phyloP scores from a whole-genome alignment of 2,329 filamentous ascomycete genomes.

The Colletotrichum graminicola region DNA sequence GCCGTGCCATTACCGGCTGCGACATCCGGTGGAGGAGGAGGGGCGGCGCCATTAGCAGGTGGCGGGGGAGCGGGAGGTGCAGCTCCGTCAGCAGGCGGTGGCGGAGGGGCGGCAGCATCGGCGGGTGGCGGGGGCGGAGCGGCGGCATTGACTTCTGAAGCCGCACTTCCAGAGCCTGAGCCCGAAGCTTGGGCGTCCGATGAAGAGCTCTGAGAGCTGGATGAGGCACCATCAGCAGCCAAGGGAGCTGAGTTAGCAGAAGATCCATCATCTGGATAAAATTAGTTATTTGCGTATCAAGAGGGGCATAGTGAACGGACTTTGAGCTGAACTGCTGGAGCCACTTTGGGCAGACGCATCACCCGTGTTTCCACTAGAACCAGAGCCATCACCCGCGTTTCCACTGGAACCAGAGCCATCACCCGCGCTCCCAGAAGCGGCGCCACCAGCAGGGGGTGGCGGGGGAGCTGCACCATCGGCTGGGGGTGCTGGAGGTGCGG shows the following conservation, averaged over 20 bases:
- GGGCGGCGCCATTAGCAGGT: background rate
- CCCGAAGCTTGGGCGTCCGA: background rate
- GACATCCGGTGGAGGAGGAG: background rate
- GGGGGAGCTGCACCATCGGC: too few relatives aligned
- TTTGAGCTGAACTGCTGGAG: background rate
- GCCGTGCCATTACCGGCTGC: conserved; percentile 19
- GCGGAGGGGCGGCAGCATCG: background rate
- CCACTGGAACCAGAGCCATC: too few relatives aligned
- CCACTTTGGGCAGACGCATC: too few relatives aligned
- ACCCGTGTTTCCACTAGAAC: background rate
- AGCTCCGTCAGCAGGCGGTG: background rate
- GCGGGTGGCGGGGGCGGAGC: conserved; percentile 22
- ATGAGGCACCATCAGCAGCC: conserved; percentile 26
- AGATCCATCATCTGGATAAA: background rate
- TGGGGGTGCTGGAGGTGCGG: too few relatives aligned
- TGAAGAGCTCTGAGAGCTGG: background rate
- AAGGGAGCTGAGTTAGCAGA: background rate
- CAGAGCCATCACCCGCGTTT: background rate
- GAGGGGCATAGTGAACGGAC: too few relatives aligned
- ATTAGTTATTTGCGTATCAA: background rate
- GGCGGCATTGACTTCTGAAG: background rate
- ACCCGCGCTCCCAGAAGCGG: too few relatives aligned
- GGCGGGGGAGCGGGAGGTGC: conserved; percentile 6
- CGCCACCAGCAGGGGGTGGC: too few relatives aligned
- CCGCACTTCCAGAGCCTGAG: background rate